Evolutionary conservation across 768 basidiomycete species (phyloP).

Genomic region (Pleurotus tuber-regium): DNA sequence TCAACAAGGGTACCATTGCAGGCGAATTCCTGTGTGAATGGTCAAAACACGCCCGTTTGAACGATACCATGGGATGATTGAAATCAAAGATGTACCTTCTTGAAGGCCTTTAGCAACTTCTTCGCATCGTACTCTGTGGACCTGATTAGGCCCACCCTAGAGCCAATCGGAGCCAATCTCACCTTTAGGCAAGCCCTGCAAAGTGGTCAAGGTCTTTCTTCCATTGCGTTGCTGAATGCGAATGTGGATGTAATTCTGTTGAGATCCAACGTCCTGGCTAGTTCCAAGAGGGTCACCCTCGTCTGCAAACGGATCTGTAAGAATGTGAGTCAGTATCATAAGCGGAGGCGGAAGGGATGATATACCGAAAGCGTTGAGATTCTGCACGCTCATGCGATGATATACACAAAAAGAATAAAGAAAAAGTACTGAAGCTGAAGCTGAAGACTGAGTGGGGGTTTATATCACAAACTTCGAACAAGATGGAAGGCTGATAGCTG

Average conservation of each 20-base stretch:
- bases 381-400: slow-evolving; percentile 93
- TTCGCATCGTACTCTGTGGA: slow-evolving; percentile 88
- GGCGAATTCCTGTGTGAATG: slow-evolving; percentile 76
- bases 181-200: slow-evolving; percentile 94
- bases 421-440: no score
- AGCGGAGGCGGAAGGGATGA: slow-evolving; percentile 13
- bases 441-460: slow-evolving; percentile 48
- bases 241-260: slow-evolving; percentile 86
- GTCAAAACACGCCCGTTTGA: slow-evolving; percentile 7
- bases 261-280: slow-evolving; percentile 74
- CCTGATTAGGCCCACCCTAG: slow-evolving; percentile 9
- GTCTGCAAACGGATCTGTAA: slow-evolving; percentile 92
- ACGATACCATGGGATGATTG: background rate
- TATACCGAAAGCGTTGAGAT: slow-evolving; percentile 79
- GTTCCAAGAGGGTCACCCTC: slow-evolving; percentile 81
- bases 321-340: slow-evolving; percentile 17
- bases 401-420: slow-evolving; percentile 35
- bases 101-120: slow-evolving; percentile 98
- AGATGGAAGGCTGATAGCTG: slow-evolving; percentile 22
- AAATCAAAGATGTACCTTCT: slow-evolving; percentile 65
- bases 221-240: slow-evolving; percentile 99
- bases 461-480: slow-evolving; percentile 23
- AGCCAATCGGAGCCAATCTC: slow-evolving; percentile 23
- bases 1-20: slow-evolving; percentile 98
- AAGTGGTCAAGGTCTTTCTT: slow-evolving; percentile 95